Evolutionary conservation across 495 filamentous ascomycete species (phyloP).

Genomic region (Penicillium steckii): DNA sequence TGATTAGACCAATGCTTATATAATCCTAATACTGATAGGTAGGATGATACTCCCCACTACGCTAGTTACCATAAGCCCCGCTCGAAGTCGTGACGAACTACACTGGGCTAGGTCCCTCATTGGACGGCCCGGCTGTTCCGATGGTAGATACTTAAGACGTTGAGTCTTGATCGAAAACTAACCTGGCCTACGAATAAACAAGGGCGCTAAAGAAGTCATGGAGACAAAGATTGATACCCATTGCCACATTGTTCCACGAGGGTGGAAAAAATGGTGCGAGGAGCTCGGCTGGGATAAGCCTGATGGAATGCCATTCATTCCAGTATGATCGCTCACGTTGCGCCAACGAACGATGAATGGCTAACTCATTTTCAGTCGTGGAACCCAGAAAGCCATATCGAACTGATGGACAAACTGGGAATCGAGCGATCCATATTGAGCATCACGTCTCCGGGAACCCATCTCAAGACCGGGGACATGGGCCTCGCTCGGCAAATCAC

Average conservation of each 20-base stretch:
- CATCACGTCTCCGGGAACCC: constrained; percentile 2
- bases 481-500: neutral
- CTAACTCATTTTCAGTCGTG: neutral
- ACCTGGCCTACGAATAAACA: too few relatives aligned
- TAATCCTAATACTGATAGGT: too few relatives aligned
- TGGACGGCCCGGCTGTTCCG: too few relatives aligned
- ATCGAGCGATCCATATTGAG: constrained; percentile 3
- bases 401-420: constrained; percentile 3
- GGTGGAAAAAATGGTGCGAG: constrained; percentile 1
- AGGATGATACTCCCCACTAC: too few relatives aligned
- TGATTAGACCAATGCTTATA: too few relatives aligned
- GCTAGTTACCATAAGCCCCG: too few relatives aligned
- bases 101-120: too few relatives aligned
- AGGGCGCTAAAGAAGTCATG: too few relatives aligned
- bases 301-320: neutral
- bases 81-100: too few relatives aligned
- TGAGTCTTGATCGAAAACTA: too few relatives aligned
- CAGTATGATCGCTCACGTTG: neutral
- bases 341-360: neutral
- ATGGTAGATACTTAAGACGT: too few relatives aligned
- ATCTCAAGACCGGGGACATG: constrained; percentile 1
- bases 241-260: neutral
- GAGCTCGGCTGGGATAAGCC: neutral
- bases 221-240: neutral
- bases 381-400: neutral